Conservation (phyloP, 2,329 filamentous ascomycete genomes). For the Colletotrichum higginsianum region DNA sequence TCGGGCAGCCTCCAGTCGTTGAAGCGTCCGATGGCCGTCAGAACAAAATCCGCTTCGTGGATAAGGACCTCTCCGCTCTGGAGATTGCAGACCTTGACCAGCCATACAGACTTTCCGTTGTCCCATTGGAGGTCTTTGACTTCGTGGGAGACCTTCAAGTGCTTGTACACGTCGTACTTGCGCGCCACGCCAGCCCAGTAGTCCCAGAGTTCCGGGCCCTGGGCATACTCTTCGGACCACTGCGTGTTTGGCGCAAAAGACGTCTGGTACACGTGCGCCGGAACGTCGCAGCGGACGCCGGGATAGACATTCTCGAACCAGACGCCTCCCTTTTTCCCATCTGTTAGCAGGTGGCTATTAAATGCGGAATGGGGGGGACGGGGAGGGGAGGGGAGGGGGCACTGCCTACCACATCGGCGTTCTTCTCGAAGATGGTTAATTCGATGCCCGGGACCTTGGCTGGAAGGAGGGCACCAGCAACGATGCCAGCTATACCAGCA, state of each 20-base stretch:
- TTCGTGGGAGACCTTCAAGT: slow-evolving; percentile 67
- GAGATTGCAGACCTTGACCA: slow-evolving; percentile 54
- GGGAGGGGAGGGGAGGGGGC: background rate
- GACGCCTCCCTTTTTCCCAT: slow-evolving; percentile 59
- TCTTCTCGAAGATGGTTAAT: slow-evolving; percentile 76
- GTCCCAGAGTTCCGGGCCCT: slow-evolving; percentile 75
- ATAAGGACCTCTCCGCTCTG: slow-evolving; percentile 54
- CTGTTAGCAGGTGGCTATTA: slow-evolving; percentile 7
- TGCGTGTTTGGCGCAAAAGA: slow-evolving; percentile 77
- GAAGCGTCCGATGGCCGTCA: slow-evolving; percentile 76
- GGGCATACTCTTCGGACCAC: slow-evolving; percentile 79
- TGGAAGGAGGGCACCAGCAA: slow-evolving; percentile 76
- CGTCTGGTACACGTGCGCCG: slow-evolving; percentile 78
- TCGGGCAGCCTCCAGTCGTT: slow-evolving; percentile 74
- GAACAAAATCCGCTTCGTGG: slow-evolving; percentile 71
- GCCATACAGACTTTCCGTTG: slow-evolving; percentile 66
- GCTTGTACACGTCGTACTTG: slow-evolving; percentile 75
- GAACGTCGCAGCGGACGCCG: slow-evolving; percentile 77
- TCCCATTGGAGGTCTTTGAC: slow-evolving; percentile 72
- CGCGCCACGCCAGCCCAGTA: slow-evolving; percentile 76
- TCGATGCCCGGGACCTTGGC: slow-evolving; percentile 78
- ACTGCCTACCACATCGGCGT: slow-evolving; percentile 72
- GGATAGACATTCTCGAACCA: slow-evolving; percentile 73
- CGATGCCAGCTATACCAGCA: slow-evolving; percentile 74
- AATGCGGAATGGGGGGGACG: too few species aligned